A percentile compares a stretch with the other conserved stretches of the same genome.
phyloP scores from a whole-genome alignment of 2,329 filamentous ascomycete genomes.

The Fusarium fujikuroi region DNA sequence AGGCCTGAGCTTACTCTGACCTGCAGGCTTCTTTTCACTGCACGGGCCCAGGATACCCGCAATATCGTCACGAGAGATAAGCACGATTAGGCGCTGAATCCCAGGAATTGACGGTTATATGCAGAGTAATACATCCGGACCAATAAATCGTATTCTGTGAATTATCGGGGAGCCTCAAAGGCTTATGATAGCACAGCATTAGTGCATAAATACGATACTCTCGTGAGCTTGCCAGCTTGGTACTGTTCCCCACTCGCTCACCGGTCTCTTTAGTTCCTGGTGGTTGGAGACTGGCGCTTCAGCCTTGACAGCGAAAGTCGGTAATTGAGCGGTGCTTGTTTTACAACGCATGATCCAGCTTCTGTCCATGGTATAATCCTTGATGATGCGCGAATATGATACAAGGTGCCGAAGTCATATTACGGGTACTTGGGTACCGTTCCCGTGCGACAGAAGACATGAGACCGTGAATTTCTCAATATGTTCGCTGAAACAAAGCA shows the following conservation, averaged over 20 bases:
- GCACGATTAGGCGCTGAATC: constrained; percentile 1
- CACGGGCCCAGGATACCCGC: not conserved
- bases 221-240: not conserved
- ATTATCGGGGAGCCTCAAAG: not conserved
- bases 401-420: not conserved
- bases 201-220: constrained; percentile 3
- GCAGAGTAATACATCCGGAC: constrained; percentile 5
- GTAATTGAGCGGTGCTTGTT: not conserved
- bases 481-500: not conserved
- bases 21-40: not conserved
- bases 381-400: constrained; percentile 5
- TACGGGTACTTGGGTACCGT: not conserved
- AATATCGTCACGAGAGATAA: constrained; percentile 1
- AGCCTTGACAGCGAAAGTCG: constrained; percentile 5
- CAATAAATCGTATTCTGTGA: not conserved
- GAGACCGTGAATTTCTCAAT: not conserved
- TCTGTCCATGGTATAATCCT: not conserved
- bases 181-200: not conserved
- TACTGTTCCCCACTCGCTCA: constrained; percentile 12
- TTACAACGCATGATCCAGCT: not conserved
- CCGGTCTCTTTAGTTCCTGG: constrained; percentile 2
- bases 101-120: not conserved
- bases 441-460: not conserved
- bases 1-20: constrained; percentile 1
- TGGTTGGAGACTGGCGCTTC: constrained; percentile 6